These are phyloP conservation scores for Dictyostelium discoideum DNA, from an alignment of 78 protist species.

Conservation along the genomic window dicty_2.7 NC_007089.4:884001-884500, in stretches of 20 bases:
- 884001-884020: not conserved
- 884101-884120: not conserved
- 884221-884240: conserved; percentile 1
- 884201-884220: not conserved
- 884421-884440: not conserved
- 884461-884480: not conserved
- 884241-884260: not conserved
- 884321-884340: not conserved
- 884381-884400: not conserved
- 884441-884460: not conserved
- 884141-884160: not conserved
- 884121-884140: not conserved
- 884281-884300: not conserved
- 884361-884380: not conserved
- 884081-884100: not conserved
- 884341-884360: not conserved
- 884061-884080: not conserved
- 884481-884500: not conserved
- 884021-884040: not conserved
- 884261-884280: not conserved
- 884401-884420: not conserved
- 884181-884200: not conserved
- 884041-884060: not conserved
- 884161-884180: not conserved
- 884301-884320: not conserved